These are phyloP conservation scores for Lepidium didymum DNA, from an alignment of 345 rosid genomes.

Conservation along the genomic window DNA sequence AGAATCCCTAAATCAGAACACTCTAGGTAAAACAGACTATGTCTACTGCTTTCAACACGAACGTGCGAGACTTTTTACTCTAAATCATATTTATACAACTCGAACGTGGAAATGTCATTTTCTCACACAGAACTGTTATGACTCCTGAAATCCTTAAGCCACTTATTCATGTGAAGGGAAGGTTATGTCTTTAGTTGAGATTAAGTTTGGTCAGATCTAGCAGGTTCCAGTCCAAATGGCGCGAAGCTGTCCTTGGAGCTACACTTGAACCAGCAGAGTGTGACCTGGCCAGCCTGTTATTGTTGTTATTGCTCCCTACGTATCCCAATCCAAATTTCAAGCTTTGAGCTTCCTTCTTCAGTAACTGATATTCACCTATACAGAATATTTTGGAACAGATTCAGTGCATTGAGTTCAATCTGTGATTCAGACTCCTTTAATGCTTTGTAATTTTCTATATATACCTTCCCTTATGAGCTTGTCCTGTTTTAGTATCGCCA, in stretches of 20 bases:
- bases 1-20: neutral
- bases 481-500: constrained; percentile 44
- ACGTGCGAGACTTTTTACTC: constrained; percentile 1
- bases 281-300: constrained; percentile 29
- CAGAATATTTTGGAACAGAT: neutral
- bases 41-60: neutral
- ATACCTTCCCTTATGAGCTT: constrained; percentile 55
- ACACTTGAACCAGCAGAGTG: constrained; percentile 27
- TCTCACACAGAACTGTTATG: constrained; percentile 10
- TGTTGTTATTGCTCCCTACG: constrained; percentile 30
- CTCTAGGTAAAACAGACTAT: neutral
- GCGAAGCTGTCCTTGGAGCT: constrained; percentile 22
- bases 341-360: constrained; percentile 59
- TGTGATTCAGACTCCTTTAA: neutral
- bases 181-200: constrained; percentile 35
- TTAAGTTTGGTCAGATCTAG: constrained; percentile 47
- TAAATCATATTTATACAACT: constrained; percentile 18
- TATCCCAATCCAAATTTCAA: constrained; percentile 35
- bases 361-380: constrained; percentile 47
- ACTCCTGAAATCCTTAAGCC: neutral
- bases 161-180: constrained; percentile 11
- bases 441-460: neutral
- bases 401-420: neutral
- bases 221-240: constrained; percentile 44
- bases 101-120: constrained; percentile 5